A percentile compares a stretch with the other conserved stretches of the same genome.
Evolutionary conservation across 1,139 yeast genomes (phyloP).

Genomic region (Tardiomyces blankii): DNA sequence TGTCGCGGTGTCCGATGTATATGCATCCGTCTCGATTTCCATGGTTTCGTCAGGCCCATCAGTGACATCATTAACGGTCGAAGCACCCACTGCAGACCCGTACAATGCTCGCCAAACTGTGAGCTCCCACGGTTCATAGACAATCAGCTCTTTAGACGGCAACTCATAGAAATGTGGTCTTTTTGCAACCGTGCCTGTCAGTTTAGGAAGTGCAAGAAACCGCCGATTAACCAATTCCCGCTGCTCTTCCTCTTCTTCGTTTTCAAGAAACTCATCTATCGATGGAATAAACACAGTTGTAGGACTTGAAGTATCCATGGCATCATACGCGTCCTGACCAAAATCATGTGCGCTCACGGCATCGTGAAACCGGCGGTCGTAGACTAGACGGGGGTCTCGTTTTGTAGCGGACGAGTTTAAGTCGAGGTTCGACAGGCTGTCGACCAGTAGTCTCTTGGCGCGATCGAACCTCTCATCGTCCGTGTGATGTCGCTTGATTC

Average conservation of each 20-base stretch:
- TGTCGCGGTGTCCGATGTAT: no score
- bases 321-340: slow-evolving; percentile 1
- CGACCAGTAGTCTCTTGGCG: slow-evolving; percentile 1
- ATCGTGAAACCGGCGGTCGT: neutral
- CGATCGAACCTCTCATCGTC: neutral
- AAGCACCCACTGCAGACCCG: neutral
- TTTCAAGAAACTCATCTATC: slow-evolving; percentile 14
- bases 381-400: neutral
- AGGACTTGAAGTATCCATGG: slow-evolving; percentile 13
- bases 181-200: neutral
- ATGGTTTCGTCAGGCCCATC: no score
- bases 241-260: slow-evolving; percentile 8
- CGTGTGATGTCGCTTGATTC: neutral
- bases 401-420: neutral
- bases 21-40: no score
- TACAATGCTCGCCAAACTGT: neutral
- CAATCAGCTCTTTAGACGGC: slow-evolving; percentile 14
- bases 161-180: slow-evolving; percentile 8
- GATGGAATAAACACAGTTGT: slow-evolving; percentile 16
- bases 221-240: neutral
- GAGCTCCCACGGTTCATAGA: slow-evolving; percentile 8
- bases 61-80: no score
- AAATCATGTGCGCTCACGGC: neutral
- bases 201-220: neutral
- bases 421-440: neutral